Percentiles rank a stretch among this genome's conserved stretches.
phyloP scores from a whole-genome alignment of 1,284 basidiomycete genomes.

The Ceratobasidium sp. region DNA sequence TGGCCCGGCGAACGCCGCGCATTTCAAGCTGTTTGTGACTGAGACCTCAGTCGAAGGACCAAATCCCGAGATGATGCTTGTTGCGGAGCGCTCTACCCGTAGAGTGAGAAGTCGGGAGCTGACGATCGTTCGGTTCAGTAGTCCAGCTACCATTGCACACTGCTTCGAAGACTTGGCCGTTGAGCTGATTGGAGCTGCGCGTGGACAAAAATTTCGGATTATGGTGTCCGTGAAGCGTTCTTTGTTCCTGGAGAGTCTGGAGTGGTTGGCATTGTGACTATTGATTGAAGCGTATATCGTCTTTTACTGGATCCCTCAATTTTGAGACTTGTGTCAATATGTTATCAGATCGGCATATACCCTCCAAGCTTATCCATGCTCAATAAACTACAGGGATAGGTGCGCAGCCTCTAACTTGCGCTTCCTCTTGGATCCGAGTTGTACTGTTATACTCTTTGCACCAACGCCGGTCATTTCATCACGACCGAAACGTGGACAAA shows the following conservation, averaged over 20 bases:
- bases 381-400: conserved; percentile 47
- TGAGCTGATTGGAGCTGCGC: conserved; percentile 16
- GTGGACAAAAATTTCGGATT: conserved; percentile 55
- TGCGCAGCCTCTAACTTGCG: conserved; percentile 61
- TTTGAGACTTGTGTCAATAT: conserved; percentile 49
- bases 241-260: conserved; percentile 57
- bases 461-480: not conserved
- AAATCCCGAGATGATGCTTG: conserved; percentile 64
- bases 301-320: conserved; percentile 48
- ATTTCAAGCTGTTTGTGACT: conserved; percentile 64
- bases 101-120: not conserved
- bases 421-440: conserved; percentile 55
- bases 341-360: conserved; percentile 64
- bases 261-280: conserved; percentile 68
- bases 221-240: conserved; percentile 65
- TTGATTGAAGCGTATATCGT: conserved; percentile 55
- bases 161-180: conserved; percentile 83
- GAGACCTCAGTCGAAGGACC: conserved; percentile 53
- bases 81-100: conserved; percentile 52
- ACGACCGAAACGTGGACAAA: conserved; percentile 21
- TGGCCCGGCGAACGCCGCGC: conserved; percentile 60
- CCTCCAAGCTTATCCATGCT: conserved; percentile 60
- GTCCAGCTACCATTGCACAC: conserved; percentile 71
- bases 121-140: conserved; percentile 50
- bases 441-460: not conserved